Percentiles rank a stretch among this genome's conserved stretches.
phyloP scores from a whole-genome alignment of 2,329 filamentous ascomycete genomes.

The Lachnellula cervina region DNA sequence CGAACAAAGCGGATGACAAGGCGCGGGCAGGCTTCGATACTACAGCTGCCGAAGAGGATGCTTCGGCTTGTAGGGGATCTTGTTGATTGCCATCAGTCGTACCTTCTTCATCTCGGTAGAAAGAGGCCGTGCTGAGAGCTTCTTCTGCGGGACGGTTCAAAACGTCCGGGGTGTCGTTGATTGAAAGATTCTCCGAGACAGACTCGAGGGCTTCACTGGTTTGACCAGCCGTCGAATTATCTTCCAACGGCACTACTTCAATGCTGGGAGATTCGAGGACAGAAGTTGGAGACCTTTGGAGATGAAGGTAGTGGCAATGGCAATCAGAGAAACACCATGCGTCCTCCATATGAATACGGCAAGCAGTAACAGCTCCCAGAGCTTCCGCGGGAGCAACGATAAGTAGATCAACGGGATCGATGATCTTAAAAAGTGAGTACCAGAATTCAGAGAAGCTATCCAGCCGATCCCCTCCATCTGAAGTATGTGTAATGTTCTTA shows the following conservation, averaged over 20 bases:
- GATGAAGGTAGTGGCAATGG: conserved; percentile 54
- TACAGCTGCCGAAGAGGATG: background rate
- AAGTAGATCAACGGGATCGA: conserved; percentile 51
- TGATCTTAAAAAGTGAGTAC: conserved; percentile 48
- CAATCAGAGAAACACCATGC: conserved; percentile 57
- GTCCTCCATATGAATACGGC: conserved; percentile 51
- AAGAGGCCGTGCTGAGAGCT: background rate
- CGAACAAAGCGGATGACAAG: conserved; percentile 15
- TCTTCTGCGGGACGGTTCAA: background rate
- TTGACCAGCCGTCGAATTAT: background rate
- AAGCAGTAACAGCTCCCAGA: conserved; percentile 56
- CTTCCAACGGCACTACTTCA: background rate
- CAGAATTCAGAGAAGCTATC: conserved; percentile 39
- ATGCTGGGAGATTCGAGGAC: background rate
- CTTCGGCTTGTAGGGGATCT: background rate
- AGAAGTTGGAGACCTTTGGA: conserved; percentile 28
- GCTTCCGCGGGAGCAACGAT: conserved; percentile 58
- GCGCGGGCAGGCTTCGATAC: background rate
- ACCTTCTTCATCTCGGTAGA: background rate
- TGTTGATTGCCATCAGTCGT: background rate
- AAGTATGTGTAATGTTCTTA: conserved; percentile 13
- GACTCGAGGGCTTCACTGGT: background rate
- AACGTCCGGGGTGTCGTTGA: background rate
- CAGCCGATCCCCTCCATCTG: conserved; percentile 1
- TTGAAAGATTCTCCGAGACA: background rate